A percentile compares a stretch with the other conserved stretches of the same genome.
Evolutionary conservation across 1,139 yeast species (phyloP).

Genomic region (Meyerozyma sp.): DNA sequence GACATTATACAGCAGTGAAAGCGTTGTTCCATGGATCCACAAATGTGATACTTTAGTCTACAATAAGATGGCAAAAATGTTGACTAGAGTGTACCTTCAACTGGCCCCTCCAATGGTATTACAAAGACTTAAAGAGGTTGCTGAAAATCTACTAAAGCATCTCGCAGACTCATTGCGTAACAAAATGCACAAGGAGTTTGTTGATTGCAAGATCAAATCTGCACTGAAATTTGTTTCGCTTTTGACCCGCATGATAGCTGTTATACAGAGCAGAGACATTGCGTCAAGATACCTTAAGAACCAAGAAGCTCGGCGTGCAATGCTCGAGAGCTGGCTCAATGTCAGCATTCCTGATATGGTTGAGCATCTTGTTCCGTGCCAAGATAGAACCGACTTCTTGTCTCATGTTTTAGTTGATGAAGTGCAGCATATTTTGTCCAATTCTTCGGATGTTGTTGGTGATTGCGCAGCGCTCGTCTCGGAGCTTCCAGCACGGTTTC

Average conservation of each 20-base stretch:
- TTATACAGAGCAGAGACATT: slow-evolving; percentile 55
- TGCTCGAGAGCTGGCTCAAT: slow-evolving; percentile 58
- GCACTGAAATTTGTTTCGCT: slow-evolving; percentile 56
- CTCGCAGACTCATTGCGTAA: slow-evolving; percentile 27
- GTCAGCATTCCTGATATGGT: slow-evolving; percentile 50
- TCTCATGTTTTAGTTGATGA: slow-evolving; percentile 35
- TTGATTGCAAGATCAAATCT: slow-evolving; percentile 46
- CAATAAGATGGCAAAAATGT: slow-evolving; percentile 54
- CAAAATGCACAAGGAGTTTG: slow-evolving; percentile 48
- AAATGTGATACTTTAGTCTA: slow-evolving; percentile 64
- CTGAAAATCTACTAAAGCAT: slow-evolving; percentile 36
- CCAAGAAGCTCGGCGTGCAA: slow-evolving; percentile 40
- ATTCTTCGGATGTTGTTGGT: slow-evolving; percentile 8
- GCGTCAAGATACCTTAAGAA: slow-evolving; percentile 49
- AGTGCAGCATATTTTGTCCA: slow-evolving; percentile 35
- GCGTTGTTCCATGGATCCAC: slow-evolving; percentile 55
- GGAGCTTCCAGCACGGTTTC: slow-evolving; percentile 43
- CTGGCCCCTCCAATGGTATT: slow-evolving; percentile 55
- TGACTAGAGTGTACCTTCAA: slow-evolving; percentile 64
- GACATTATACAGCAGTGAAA: slow-evolving; percentile 50
- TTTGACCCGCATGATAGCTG: slow-evolving; percentile 52
- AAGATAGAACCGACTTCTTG: slow-evolving; percentile 21
- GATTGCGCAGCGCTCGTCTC: slow-evolving; percentile 22
- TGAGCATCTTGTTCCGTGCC: slow-evolving; percentile 53
- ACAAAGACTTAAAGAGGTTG: slow-evolving; percentile 41